A percentile compares a stretch with the other conserved stretches of the same genome.
Conservation (phyloP, 2,329 filamentous ascomycete species). For the Emydomyces testavorans region DNA sequence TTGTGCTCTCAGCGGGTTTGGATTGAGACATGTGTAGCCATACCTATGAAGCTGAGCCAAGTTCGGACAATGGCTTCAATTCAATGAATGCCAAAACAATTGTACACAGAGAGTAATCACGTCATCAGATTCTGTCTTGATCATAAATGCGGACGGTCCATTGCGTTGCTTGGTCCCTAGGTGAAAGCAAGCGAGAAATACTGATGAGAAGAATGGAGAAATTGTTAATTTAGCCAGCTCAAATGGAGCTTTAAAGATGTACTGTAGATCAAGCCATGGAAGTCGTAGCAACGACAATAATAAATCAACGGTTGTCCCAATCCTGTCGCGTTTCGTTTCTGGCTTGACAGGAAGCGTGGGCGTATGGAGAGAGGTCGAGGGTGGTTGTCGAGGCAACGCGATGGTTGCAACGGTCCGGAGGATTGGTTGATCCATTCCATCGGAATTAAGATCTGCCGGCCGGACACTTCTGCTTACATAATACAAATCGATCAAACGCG, state of each 20-base stretch:
- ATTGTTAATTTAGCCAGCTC: not conserved
- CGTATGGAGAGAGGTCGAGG: not conserved
- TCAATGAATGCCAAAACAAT: not conserved
- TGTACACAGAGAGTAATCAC: not conserved
- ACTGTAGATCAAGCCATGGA: not conserved
- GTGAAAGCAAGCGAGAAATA: not conserved
- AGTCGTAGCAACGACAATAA: constrained; percentile 6
- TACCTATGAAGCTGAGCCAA: not conserved
- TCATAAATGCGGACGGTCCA: not conserved
- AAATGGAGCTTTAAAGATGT: not conserved
- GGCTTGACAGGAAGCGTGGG: not conserved
- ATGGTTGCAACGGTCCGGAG: not conserved
- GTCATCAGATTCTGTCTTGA: constrained; percentile 1
- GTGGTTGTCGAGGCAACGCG: constrained; percentile 9
- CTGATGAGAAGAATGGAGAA: not conserved
- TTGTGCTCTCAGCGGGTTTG: not conserved
- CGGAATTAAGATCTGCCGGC: not conserved
- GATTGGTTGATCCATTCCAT: not conserved
- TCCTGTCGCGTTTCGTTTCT: constrained; percentile 11
- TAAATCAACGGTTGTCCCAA: constrained; percentile 7
- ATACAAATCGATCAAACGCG: too few species aligned
- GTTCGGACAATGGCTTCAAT: not conserved
- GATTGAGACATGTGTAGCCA: not conserved
- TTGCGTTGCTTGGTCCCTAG: not conserved
- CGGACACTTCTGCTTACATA: too few species aligned